A percentile compares a stretch with the other conserved stretches of the same genome.
Evolutionary conservation across 768 basidiomycete species (phyloP).

Genomic region (Tephrocybe rancida): DNA sequence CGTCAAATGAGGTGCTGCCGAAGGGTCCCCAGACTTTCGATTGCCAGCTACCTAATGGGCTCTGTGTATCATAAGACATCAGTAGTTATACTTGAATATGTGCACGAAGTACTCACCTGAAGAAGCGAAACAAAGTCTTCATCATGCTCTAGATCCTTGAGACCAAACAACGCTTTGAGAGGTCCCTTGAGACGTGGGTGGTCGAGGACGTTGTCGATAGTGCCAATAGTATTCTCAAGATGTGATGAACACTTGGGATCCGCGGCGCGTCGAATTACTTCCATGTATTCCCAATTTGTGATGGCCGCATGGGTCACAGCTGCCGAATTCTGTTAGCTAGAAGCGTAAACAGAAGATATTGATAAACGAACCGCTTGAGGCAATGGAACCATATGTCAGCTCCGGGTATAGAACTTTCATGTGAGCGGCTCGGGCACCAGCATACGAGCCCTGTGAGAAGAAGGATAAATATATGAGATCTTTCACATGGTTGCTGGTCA

Average conservation of each 20-base stretch:
- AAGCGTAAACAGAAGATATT: conserved; percentile 1
- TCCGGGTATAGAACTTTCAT: conserved; percentile 88
- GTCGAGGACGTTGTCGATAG: conserved; percentile 65
- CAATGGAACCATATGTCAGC: conserved; percentile 87
- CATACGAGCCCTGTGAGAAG: conserved; percentile 75
- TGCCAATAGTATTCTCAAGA: conserved; percentile 56
- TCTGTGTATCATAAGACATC: conserved; percentile 30
- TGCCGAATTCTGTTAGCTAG: conserved; percentile 25
- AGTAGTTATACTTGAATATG: background rate
- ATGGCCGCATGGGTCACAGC: conserved; percentile 86
- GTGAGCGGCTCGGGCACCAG: conserved; percentile 91
- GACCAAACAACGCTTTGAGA: conserved; percentile 79
- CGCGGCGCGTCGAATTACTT: conserved; percentile 73
- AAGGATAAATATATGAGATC: conserved; percentile 3
- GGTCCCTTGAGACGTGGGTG: conserved; percentile 44
- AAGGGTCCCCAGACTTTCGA: conserved; percentile 87
- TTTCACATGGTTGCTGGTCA: conserved; percentile 18
- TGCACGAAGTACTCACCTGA: conserved; percentile 37
- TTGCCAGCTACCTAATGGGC: conserved; percentile 78
- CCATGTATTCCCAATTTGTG: conserved; percentile 87
- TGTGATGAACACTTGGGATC: conserved; percentile 62
- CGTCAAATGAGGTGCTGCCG: conserved; percentile 61
- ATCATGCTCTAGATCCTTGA: conserved; percentile 66
- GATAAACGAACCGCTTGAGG: conserved; percentile 68
- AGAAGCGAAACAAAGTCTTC: conserved; percentile 78